phyloP scores from a whole-genome alignment of 2,329 filamentous ascomycete genomes.

The Colletotrichum aenigma region DNA sequence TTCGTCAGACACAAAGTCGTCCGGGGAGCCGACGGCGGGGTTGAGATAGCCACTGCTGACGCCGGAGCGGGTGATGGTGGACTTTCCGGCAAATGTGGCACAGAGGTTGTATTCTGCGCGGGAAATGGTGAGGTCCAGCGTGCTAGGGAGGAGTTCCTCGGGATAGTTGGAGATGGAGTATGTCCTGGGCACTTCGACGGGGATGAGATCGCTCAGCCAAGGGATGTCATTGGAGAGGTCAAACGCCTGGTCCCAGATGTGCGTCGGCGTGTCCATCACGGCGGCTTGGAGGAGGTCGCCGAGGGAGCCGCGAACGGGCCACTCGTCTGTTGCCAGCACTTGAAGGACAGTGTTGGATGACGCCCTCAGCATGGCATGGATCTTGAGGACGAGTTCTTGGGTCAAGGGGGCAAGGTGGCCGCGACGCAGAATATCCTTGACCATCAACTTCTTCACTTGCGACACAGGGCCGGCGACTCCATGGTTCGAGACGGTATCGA shows the following conservation, averaged over 20 bases:
- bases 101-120: constrained; percentile 55
- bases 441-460: constrained; percentile 35
- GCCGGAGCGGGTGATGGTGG: constrained; percentile 41
- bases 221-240: constrained; percentile 42
- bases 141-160: constrained; percentile 53
- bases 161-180: constrained; percentile 58
- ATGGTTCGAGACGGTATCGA: constrained; percentile 40
- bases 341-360: constrained; percentile 54
- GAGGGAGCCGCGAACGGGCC: constrained; percentile 54
- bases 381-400: constrained; percentile 52
- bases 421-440: constrained; percentile 53
- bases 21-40: constrained; percentile 37
- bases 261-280: constrained; percentile 49
- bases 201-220: constrained; percentile 52
- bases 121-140: constrained; percentile 55
- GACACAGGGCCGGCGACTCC: constrained; percentile 22
- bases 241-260: constrained; percentile 58
- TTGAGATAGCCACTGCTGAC: constrained; percentile 60
- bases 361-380: constrained; percentile 52
- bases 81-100: constrained; percentile 39
- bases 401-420: constrained; percentile 58
- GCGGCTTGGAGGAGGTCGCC: constrained; percentile 55
- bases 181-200: constrained; percentile 54
- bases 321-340: constrained; percentile 53
- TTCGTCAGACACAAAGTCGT: constrained; percentile 39